Percentiles rank a stretch among this genome's conserved stretches.
These are phyloP conservation scores for Cucumis variabilis DNA, from an alignment of 331 rosid genomes.

Conservation along the genomic window DNA sequence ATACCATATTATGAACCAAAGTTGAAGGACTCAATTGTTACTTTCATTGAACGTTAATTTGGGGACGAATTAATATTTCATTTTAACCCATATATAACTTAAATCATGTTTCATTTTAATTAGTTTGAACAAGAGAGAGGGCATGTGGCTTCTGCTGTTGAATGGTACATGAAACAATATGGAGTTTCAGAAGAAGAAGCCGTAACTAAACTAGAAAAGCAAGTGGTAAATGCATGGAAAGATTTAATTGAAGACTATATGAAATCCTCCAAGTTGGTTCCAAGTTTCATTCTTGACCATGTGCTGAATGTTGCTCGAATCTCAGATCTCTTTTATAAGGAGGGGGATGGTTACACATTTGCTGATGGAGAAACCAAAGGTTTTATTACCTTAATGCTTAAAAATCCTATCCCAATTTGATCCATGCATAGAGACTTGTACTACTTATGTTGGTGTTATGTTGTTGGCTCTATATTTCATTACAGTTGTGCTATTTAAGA, in stretches of 20 bases:
- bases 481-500: too few relatives aligned
- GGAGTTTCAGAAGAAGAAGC: slow-evolving; percentile 37
- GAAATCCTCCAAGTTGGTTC: not conserved
- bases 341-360: slow-evolving; percentile 35
- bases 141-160: slow-evolving; percentile 35
- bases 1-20: too few relatives aligned
- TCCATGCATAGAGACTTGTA: too few relatives aligned
- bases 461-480: too few relatives aligned
- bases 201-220: slow-evolving; percentile 16
- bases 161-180: slow-evolving; percentile 46
- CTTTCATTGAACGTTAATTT: too few relatives aligned
- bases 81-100: too few relatives aligned
- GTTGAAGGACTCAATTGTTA: too few relatives aligned
- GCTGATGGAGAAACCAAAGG: slow-evolving; percentile 5
- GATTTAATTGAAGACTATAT: slow-evolving; percentile 5
- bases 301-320: not conserved
- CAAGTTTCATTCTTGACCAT: slow-evolving; percentile 22
- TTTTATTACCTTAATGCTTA: not conserved
- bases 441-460: too few relatives aligned
- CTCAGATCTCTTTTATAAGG: slow-evolving; percentile 26
- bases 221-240: too few relatives aligned
- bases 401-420: not conserved
- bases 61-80: too few relatives aligned
- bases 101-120: too few relatives aligned
- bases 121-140: slow-evolving; percentile 40